Evolutionary conservation across 371 early-diverging fungal species (phyloP).

Genomic region (Cokeromyces recurvatus): DNA sequence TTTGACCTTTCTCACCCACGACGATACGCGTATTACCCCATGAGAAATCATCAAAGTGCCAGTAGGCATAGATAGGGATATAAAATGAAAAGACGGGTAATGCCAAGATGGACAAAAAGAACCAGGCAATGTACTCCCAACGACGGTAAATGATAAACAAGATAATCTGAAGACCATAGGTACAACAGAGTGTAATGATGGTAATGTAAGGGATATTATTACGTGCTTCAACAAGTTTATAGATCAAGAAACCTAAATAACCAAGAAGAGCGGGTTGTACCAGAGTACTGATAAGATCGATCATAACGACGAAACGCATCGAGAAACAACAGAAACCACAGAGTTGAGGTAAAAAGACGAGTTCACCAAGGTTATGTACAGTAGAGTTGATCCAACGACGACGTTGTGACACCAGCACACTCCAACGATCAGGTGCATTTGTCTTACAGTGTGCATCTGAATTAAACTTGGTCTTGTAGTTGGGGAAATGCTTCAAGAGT

Average conservation of each 20-base stretch:
- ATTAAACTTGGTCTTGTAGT: constrained; percentile 90
- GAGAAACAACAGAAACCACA: constrained; percentile 96
- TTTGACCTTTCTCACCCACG: constrained; percentile 66
- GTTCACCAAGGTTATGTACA: constrained; percentile 88
- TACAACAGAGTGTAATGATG: constrained; percentile 57
- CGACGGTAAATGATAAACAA: constrained; percentile 75
- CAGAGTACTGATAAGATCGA: constrained; percentile 87
- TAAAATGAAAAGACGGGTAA: constrained; percentile 76
- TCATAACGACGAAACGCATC: constrained; percentile 91
- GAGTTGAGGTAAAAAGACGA: constrained; percentile 74
- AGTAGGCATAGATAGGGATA: constrained; percentile 81
- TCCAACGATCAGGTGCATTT: constrained; percentile 90
- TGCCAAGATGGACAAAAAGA: constrained; percentile 81
- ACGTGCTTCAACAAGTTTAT: constrained; percentile 26
- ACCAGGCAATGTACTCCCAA: constrained; percentile 91
- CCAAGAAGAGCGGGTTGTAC: constrained; percentile 85
- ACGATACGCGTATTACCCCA: constrained; percentile 94
- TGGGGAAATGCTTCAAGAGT: constrained; percentile 95
- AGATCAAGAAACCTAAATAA: constrained; percentile 69
- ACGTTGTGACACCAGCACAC: constrained; percentile 89
- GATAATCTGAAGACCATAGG: constrained; percentile 74
- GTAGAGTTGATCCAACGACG: constrained; percentile 98
- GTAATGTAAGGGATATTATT: constrained; percentile 43
- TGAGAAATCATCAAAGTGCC: constrained; percentile 94
- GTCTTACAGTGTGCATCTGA: constrained; percentile 93